Conservation (phyloP, 805 yeast genomes). For the Kuraishia molischiana region DNA sequence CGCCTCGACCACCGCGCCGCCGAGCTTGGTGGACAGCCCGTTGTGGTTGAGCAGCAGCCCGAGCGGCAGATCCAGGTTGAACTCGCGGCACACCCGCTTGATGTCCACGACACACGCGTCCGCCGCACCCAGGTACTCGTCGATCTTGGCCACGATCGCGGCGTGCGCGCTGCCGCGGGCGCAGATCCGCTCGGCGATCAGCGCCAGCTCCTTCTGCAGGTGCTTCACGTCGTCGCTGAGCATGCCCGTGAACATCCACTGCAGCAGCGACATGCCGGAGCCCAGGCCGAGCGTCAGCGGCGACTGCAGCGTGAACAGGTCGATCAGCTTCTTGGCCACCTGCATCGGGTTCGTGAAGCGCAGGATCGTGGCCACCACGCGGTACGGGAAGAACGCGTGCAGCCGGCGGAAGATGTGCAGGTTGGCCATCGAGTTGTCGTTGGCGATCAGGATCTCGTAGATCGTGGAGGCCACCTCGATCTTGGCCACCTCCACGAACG, state of each 20-base stretch:
- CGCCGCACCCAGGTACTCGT: conserved; percentile 15
- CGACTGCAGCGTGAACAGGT: conserved; percentile 74
- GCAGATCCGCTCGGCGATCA: conserved; percentile 29
- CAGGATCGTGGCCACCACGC: conserved; percentile 64
- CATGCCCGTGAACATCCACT: conserved; percentile 62
- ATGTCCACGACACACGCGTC: conserved; percentile 14
- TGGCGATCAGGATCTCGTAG: conserved; percentile 71
- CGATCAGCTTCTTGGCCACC: conserved; percentile 71
- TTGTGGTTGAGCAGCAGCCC: conserved; percentile 16
- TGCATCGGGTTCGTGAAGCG: conserved; percentile 82
- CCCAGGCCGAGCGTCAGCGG: conserved; percentile 33
- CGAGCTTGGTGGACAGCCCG: conserved; percentile 4
- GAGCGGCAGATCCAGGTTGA: conserved; percentile 14
- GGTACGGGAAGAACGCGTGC: conserved; percentile 75
- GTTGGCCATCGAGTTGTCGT: conserved; percentile 71
- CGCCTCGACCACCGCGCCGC: conserved; percentile 7
- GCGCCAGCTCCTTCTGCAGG: conserved; percentile 42
- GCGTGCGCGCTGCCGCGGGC: conserved; percentile 9
- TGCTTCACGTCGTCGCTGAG: conserved; percentile 66
- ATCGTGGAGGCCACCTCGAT: conserved; percentile 79
- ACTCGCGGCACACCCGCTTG: conserved; percentile 19
- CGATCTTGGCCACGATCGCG: conserved; percentile 14
- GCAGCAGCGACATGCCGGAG: conserved; percentile 50
- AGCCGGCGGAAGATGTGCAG: conserved; percentile 60
- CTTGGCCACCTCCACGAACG: conserved; percentile 74